phyloP scores from a whole-genome alignment of 2,329 filamentous ascomycete genomes.

The Beauveria caledonica region DNA sequence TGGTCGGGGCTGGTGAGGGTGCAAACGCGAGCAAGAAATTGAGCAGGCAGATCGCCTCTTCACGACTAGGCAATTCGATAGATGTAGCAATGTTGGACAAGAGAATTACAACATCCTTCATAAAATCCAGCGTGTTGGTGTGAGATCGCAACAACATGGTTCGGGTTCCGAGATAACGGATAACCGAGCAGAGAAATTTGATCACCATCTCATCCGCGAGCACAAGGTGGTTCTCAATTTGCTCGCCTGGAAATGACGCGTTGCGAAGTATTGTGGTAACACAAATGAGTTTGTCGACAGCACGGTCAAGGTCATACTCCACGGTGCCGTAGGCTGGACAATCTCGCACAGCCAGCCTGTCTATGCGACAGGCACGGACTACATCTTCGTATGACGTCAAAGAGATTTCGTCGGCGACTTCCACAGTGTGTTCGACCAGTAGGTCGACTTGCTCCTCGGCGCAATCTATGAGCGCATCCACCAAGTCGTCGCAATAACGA shows the following conservation, averaged over 20 bases:
- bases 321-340: conserved; percentile 64
- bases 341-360: conserved; percentile 65
- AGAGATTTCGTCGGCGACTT: conserved; percentile 80
- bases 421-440: conserved; percentile 74
- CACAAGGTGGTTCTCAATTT: conserved; percentile 57
- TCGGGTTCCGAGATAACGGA: conserved; percentile 80
- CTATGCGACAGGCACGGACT: conserved; percentile 65
- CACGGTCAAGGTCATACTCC: conserved; percentile 75
- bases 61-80: conserved; percentile 73
- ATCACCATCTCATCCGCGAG: conserved; percentile 72
- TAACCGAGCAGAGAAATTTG: conserved; percentile 74
- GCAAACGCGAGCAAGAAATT: conserved; percentile 89
- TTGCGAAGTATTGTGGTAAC: conserved; percentile 91
- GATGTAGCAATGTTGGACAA: conserved; percentile 80
- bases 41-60: conserved; percentile 78
- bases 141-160: conserved; percentile 78
- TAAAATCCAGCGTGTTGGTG: conserved; percentile 84
- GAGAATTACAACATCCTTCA: conserved; percentile 88
- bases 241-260: conserved; percentile 66
- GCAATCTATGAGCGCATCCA: conserved; percentile 83
- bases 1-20: conserved; percentile 62
- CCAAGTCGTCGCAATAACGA: conserved; percentile 73
- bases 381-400: conserved; percentile 84
- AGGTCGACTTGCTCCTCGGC: conserved; percentile 81
- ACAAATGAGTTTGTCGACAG: conserved; percentile 79